Evolutionary conservation across 139 green algal genomes (phyloP).

Genomic region (Picochlorum sp.): DNA sequence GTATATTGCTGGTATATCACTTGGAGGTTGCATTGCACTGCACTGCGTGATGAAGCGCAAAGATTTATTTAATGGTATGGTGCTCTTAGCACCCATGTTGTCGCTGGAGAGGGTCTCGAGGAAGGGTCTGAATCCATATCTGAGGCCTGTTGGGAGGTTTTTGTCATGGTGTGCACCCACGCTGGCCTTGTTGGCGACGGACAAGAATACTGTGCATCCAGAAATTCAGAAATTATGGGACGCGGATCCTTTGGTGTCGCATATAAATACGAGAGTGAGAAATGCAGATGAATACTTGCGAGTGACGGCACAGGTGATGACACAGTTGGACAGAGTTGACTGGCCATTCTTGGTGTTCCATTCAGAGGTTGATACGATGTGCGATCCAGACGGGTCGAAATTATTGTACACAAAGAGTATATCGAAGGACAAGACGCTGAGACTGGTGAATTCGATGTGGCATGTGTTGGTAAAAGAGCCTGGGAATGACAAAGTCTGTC

Average conservation of each 20-base stretch:
- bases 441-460: conserved; percentile 48
- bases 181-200: conserved; percentile 23
- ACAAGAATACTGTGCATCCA: conserved; percentile 38
- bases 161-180: conserved; percentile 36
- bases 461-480: conserved; percentile 59
- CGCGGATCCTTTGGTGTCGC: conserved; percentile 29
- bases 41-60: conserved; percentile 20
- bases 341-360: conserved; percentile 53
- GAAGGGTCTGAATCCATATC: conserved; percentile 51
- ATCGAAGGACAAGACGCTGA: conserved; percentile 53
- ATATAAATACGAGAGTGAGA: conserved; percentile 28
- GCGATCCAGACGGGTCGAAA: conserved; percentile 49
- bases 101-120: conserved; percentile 47
- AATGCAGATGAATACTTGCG: conserved; percentile 46
- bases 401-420: conserved; percentile 23
- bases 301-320: conserved; percentile 23
- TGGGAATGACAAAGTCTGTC: conserved; percentile 39
- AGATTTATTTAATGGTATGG: conserved; percentile 31
- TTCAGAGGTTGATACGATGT: conserved; percentile 53
- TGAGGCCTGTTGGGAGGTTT: conserved; percentile 30
- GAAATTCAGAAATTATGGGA: conserved; percentile 47
- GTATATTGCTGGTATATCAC: conserved; percentile 48
- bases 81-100: conserved; percentile 63
- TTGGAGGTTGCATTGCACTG: conserved; percentile 61
- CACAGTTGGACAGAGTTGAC: conserved; percentile 22